Percentiles rank a stretch among this genome's conserved stretches.
These are phyloP conservation scores for Acanthamoeba lenticulata DNA, from an alignment of 208 protist genomes.

Conservation along the genomic window DNA sequence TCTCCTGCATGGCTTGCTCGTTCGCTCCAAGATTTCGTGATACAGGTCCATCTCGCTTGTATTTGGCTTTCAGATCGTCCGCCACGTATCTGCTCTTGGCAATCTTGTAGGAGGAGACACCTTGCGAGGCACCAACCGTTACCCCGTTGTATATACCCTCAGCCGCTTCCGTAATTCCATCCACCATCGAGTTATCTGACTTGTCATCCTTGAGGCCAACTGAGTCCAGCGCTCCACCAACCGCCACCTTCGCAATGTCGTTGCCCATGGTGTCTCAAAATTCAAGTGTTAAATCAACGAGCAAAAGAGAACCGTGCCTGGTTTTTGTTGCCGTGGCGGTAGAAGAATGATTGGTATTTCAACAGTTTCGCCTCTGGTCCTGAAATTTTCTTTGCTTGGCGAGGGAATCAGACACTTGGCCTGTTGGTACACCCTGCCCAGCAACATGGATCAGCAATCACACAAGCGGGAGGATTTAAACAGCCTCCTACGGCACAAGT, in stretches of 20 bases:
- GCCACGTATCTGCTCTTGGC: neutral
- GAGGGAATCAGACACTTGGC: too few species aligned
- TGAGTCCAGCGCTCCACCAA: neutral
- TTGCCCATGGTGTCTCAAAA: neutral
- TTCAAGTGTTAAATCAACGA: neutral
- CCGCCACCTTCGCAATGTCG: neutral
- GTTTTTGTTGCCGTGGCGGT: neutral
- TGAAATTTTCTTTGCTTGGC: too few species aligned
- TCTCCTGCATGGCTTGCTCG: neutral
- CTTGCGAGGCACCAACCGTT: neutral
- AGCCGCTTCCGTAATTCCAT: neutral
- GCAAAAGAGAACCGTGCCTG: neutral
- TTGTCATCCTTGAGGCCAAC: neutral
- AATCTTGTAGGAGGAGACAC: neutral
- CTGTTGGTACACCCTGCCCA: too few species aligned
- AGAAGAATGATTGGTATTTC: too few species aligned
- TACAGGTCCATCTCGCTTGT: neutral
- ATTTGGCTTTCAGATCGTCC: neutral
- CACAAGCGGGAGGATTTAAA: too few species aligned
- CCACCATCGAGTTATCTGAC: neutral
- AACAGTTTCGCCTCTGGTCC: too few species aligned
- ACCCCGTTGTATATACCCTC: slow-evolving; percentile 28
- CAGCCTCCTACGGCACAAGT: too few species aligned
- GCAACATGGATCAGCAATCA: too few species aligned
- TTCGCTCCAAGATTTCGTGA: neutral